These are phyloP conservation scores for Colletotrichum musicola DNA, from an alignment of 2,329 filamentous ascomycete species.

Conservation along the genomic window DNA sequence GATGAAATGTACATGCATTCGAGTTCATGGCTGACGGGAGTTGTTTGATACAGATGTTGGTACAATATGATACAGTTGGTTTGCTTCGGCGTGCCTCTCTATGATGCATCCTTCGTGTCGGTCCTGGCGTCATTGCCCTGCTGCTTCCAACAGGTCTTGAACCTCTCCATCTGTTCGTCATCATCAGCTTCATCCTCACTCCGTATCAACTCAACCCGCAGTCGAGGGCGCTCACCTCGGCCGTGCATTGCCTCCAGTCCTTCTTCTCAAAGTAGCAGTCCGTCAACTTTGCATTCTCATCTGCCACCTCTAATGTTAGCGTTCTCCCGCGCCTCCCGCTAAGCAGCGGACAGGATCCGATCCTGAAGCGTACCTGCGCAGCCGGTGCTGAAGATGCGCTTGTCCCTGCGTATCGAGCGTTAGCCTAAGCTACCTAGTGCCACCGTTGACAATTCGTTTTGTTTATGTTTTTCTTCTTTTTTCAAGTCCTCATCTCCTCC, in stretches of 20 bases:
- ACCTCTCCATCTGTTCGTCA: slow-evolving; percentile 85
- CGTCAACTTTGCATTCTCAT: slow-evolving; percentile 89
- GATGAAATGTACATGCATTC: background rate
- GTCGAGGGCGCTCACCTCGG: slow-evolving; percentile 75
- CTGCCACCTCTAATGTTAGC: slow-evolving; percentile 57
- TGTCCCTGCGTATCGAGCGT: slow-evolving; percentile 75
- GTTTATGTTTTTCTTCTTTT: background rate
- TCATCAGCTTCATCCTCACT: slow-evolving; percentile 17
- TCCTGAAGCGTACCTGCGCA: slow-evolving; percentile 83
- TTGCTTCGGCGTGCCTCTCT: background rate
- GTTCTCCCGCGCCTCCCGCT: background rate
- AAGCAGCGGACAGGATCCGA: background rate
- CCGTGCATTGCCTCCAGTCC: slow-evolving; percentile 91
- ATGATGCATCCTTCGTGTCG: slow-evolving; percentile 75
- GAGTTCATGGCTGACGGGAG: background rate
- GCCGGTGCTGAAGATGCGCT: slow-evolving; percentile 96
- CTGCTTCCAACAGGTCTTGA: slow-evolving; percentile 91
- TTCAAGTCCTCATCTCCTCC: background rate
- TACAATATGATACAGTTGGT: background rate
- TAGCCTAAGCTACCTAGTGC: background rate
- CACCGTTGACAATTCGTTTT: background rate
- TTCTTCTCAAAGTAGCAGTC: slow-evolving; percentile 97
- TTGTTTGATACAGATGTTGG: background rate
- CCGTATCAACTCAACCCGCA: too few relatives aligned
- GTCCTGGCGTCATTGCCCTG: slow-evolving; percentile 90